Evolutionary conservation across 495 filamentous ascomycete species (phyloP).

Genomic region (Ramalina intermedia): DNA sequence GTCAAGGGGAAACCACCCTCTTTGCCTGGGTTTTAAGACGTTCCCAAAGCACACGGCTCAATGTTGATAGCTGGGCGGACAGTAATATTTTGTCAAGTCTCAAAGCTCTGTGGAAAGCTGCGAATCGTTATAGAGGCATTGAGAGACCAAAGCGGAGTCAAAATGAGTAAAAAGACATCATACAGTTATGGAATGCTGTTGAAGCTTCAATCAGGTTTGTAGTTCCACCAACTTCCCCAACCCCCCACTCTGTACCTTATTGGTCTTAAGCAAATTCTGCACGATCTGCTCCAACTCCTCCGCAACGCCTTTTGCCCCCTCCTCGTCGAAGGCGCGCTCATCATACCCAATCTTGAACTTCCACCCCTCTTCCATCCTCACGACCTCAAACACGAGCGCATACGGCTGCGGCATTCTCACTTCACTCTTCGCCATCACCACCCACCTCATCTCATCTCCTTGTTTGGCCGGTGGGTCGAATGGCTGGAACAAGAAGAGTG

Average conservation of each 20-base stretch:
- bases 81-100: no score
- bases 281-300: slow-evolving; percentile 1
- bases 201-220: no score
- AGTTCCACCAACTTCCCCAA: neutral
- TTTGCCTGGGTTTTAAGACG: no score
- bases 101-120: no score
- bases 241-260: neutral
- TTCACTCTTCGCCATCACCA: slow-evolving; percentile 12
- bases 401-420: slow-evolving; percentile 11
- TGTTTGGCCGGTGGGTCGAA: slow-evolving; percentile 10
- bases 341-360: slow-evolving; percentile 1
- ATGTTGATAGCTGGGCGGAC: no score
- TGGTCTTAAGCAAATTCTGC: neutral
- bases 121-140: no score
- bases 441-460: slow-evolving; percentile 6
- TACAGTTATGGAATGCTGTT: no score
- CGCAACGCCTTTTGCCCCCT: neutral
- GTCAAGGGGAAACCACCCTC: no score
- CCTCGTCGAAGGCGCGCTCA: neutral
- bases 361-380: slow-evolving; percentile 1
- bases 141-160: no score
- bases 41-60: no score
- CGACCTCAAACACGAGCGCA: slow-evolving; percentile 10
- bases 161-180: no score
- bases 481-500: slow-evolving; percentile 15